These are phyloP conservation scores for Anethum foeniculum DNA, from an alignment of 140 eudicot genomes.

Conservation along the genomic window DNA sequence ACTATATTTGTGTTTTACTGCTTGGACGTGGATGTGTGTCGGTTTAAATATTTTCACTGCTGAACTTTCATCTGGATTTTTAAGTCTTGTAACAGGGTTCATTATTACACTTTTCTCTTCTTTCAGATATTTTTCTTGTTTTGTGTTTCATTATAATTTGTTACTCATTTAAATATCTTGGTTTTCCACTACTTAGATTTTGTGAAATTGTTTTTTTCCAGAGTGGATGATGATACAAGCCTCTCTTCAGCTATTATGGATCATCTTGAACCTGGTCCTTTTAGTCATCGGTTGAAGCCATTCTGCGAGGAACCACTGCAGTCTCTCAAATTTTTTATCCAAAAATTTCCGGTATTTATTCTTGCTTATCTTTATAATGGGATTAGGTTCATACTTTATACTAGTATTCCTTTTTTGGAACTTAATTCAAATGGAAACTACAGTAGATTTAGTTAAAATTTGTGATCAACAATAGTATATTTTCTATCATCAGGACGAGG, in stretches of 20 bases:
- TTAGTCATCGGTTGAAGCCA: constrained; percentile 50
- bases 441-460: neutral
- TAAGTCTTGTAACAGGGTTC: neutral
- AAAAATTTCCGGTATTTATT: constrained; percentile 54
- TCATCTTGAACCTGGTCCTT: constrained; percentile 71
- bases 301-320: constrained; percentile 60
- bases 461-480: neutral
- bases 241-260: constrained; percentile 42
- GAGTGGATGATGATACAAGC: constrained; percentile 51
- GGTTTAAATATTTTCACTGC: neutral
- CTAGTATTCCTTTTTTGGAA: neutral
- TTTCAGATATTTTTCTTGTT: neutral
- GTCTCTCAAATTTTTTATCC: constrained; percentile 57
- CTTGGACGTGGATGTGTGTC: neutral
- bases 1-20: neutral
- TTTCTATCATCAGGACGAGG: neutral
- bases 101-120: neutral
- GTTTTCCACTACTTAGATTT: neutral
- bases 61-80: neutral
- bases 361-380: constrained; percentile 14
- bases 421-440: neutral
- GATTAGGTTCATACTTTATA: neutral
- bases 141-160: neutral
- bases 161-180: neutral
- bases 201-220: constrained; percentile 20